phyloP scores from a whole-genome alignment of 192 early-diverging fungal species.

The Mortierella hygrophila region DNA sequence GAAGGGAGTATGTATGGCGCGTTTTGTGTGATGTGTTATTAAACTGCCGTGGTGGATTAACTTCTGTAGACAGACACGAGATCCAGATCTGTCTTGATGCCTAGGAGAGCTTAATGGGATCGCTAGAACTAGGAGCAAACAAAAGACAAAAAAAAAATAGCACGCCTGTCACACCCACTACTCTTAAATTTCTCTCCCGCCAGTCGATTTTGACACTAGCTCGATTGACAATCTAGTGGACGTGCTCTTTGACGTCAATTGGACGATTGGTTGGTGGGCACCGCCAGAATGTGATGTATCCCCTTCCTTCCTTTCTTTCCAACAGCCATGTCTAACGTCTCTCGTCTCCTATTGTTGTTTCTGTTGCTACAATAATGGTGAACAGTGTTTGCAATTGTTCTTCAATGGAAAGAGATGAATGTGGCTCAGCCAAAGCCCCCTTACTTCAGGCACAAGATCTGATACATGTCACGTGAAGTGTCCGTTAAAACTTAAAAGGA shows the following conservation, averaged over 20 bases:
- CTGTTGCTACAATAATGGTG: too few species aligned
- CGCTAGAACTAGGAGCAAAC: too few species aligned
- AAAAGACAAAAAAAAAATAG: too few species aligned
- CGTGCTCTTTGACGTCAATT: neutral
- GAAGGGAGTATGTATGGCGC: neutral
- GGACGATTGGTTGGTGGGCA: neutral
- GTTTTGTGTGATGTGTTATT: too few species aligned
- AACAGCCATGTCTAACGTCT: neutral
- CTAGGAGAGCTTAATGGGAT: too few species aligned
- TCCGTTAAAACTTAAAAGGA: neutral
- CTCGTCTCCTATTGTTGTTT: too few species aligned
- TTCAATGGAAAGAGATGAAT: too few species aligned
- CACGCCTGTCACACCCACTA: too few species aligned
- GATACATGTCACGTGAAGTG: neutral
- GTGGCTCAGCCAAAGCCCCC: neutral
- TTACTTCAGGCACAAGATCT: neutral
- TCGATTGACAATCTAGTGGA: neutral
- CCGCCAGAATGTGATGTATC: neutral
- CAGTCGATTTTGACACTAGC: neutral
- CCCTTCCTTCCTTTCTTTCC: neutral
- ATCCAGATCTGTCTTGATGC: too few species aligned
- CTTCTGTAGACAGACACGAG: too few species aligned
- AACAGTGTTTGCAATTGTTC: too few species aligned
- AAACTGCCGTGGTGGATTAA: too few species aligned
- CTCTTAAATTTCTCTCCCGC: neutral